Conservation (phyloP, 208 protist species). For the Naegleria fowleri region DNA sequence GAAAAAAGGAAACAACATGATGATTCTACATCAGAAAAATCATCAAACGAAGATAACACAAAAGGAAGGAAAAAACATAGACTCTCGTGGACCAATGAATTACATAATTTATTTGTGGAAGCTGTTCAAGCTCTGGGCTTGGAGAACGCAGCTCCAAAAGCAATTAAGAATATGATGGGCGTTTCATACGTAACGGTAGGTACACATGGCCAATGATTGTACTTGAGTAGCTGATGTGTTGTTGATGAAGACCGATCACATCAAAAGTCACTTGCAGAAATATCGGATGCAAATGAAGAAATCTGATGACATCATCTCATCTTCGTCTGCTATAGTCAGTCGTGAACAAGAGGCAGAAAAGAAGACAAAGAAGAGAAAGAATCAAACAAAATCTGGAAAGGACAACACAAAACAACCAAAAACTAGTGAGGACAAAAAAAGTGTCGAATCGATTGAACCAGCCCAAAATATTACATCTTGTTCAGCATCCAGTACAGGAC, state of each 20-base stretch:
- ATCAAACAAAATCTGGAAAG: not conserved
- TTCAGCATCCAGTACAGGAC: not conserved
- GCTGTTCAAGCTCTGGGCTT: not conserved
- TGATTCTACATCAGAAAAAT: too few species aligned
- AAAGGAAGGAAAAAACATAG: not conserved
- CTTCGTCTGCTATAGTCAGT: not conserved
- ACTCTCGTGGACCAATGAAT: not conserved
- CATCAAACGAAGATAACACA: too few species aligned
- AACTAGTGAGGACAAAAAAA: not conserved
- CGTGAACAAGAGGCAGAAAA: not conserved
- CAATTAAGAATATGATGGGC: not conserved
- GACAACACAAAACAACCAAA: not conserved
- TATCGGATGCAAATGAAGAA: constrained; percentile 15
- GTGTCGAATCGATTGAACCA: not conserved
- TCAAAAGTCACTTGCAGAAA: constrained; percentile 26
- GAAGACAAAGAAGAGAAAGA: not conserved
- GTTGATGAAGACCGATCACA: not conserved
- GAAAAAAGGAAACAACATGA: too few species aligned
- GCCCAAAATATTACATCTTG: not conserved
- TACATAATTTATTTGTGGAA: constrained; percentile 3
- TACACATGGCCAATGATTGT: not conserved
- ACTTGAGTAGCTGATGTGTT: not conserved
- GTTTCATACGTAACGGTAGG: not conserved
- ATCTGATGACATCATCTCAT: not conserved
- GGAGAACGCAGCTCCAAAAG: constrained; percentile 4